A percentile compares a stretch with the other conserved stretches of the same genome.
These are phyloP conservation scores for Tetracentron sinense DNA, from an alignment of 164 flowering plant genomes.

Conservation along the genomic window DNA sequence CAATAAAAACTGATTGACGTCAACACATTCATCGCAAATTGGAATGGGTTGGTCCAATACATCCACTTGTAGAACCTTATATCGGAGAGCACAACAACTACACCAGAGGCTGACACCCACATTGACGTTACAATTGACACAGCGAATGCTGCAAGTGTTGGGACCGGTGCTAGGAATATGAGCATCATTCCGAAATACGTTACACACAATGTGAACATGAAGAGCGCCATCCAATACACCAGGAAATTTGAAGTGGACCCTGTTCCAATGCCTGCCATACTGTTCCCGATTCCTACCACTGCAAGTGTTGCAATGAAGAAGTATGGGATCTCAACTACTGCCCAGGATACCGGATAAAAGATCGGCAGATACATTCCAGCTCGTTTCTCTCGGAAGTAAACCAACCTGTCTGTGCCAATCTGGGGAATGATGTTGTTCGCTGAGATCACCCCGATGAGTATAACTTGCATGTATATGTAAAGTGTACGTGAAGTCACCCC, in stretches of 20 bases:
- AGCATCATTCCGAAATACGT: constrained; percentile 35
- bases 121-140: constrained; percentile 31
- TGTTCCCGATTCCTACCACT: constrained; percentile 27
- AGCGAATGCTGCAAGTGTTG: constrained; percentile 31
- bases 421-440: constrained; percentile 33
- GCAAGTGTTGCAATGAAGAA: constrained; percentile 28
- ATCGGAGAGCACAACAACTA: constrained; percentile 27
- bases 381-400: constrained; percentile 28
- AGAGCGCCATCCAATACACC: constrained; percentile 28
- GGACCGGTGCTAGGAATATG: constrained; percentile 29
- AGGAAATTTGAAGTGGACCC: constrained; percentile 22
- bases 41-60: constrained; percentile 34
- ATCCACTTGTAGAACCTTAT: constrained; percentile 28
- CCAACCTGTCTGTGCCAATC: constrained; percentile 29
- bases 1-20: constrained; percentile 34
- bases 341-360: constrained; percentile 32
- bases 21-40: constrained; percentile 22
- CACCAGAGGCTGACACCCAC: constrained; percentile 35
- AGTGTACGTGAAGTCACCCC: constrained; percentile 25
- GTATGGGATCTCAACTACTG: constrained; percentile 29
- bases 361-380: constrained; percentile 28
- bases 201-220: constrained; percentile 25
- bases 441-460: constrained; percentile 31
- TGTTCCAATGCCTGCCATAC: constrained; percentile 33
- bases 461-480: constrained; percentile 32